phyloP scores from a whole-genome alignment of 2,329 filamentous ascomycete genomes.

The Fusarium gaditjirri region DNA sequence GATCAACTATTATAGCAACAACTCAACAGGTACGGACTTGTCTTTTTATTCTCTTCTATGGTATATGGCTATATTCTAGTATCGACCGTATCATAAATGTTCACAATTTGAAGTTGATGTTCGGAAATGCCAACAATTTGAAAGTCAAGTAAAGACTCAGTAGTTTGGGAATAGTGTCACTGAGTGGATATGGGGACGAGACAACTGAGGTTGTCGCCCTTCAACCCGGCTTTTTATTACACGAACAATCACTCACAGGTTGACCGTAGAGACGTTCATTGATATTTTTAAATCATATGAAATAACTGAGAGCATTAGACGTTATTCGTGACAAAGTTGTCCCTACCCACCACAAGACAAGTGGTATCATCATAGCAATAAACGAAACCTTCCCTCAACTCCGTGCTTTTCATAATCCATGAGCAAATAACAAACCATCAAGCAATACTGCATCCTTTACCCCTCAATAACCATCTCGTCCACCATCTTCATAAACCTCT shows the following conservation, averaged over 20 bases:
- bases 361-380: not conserved
- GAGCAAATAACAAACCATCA: not conserved
- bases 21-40: too few relatives aligned
- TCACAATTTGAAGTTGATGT: accelerated
- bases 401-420: not conserved
- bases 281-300: not conserved
- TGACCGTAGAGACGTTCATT: not conserved
- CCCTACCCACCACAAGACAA: too few relatives aligned
- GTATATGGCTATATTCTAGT: accelerated
- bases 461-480: slow-evolving; percentile 54
- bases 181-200: not conserved
- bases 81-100: accelerated
- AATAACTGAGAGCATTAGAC: not conserved
- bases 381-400: not conserved
- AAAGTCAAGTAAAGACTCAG: not conserved
- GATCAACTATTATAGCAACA: not conserved
- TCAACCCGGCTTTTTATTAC: not conserved
- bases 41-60: accelerated
- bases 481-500: slow-evolving; percentile 63
- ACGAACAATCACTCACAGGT: not conserved
- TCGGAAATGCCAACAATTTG: accelerated
- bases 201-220: not conserved
- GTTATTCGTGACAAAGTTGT: not conserved
- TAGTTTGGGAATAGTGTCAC: not conserved
- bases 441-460: not conserved